Evolutionary conservation across 345 rosid species (phyloP).

Genomic region (Citrus hindsii): DNA sequence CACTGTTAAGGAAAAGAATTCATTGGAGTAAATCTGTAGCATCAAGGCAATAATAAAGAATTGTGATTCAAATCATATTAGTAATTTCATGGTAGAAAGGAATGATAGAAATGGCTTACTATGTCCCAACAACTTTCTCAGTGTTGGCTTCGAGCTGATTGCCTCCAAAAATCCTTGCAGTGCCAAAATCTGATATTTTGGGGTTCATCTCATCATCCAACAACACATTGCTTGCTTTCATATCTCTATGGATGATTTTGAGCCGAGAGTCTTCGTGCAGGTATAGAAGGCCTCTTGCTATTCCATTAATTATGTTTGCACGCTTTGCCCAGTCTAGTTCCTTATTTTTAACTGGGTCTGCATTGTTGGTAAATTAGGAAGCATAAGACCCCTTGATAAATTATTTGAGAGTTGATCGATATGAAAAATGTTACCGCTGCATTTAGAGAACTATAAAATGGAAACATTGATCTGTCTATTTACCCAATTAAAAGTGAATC

Average conservation of each 20-base stretch:
- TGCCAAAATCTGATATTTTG: constrained; percentile 57
- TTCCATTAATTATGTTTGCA: constrained; percentile 32
- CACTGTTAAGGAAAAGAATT: constrained; percentile 22
- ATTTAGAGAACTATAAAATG: background rate
- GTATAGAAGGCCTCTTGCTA: constrained; percentile 46
- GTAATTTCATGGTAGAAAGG: too few species aligned
- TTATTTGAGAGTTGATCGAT: background rate
- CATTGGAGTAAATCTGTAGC: background rate
- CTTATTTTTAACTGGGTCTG: constrained; percentile 32
- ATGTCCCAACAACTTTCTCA: constrained; percentile 50
- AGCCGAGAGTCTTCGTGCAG: constrained; percentile 56
- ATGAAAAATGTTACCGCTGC: background rate
- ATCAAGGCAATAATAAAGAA: background rate
- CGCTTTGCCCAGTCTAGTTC: constrained; percentile 41
- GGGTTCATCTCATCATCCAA: constrained; percentile 51
- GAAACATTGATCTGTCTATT: background rate
- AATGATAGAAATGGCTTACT: constrained; percentile 37
- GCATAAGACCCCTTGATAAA: background rate
- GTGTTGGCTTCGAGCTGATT: constrained; percentile 47
- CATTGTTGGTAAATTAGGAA: background rate
- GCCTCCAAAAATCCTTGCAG: constrained; percentile 50
- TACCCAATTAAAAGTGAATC: background rate
- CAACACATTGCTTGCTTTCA: constrained; percentile 50
- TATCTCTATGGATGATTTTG: constrained; percentile 45
- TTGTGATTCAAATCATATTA: background rate